Evolutionary conservation across 148 eudicot genomes (phyloP), one percentile per base, ranked within the genome.

Genomic region (Mesembryanthemum crystallinum): DNA sequence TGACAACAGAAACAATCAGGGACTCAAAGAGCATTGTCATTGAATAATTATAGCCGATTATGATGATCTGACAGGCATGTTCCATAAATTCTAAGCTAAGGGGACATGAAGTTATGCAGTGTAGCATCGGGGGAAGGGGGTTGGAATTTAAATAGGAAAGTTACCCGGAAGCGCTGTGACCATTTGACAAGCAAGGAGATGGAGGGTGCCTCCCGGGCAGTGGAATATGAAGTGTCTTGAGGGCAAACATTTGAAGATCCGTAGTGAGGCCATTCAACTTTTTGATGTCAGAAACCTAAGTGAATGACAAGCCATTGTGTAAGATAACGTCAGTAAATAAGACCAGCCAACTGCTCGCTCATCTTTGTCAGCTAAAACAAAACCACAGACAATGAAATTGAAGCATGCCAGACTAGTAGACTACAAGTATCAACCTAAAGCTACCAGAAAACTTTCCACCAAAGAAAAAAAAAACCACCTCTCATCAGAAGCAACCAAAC

Each of bases 161-260:
- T 28, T 89, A 93, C 98, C 92, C 80, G 68, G 82, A 77, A 73
- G 66, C 71, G 57, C 73, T 83, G 74, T 80, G 78, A 51, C 89
- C 97, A 82, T 87, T 88, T 63, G 91, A 81, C 82, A 92, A 37
- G 76, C 74, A 82, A 70, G 91, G 87, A 65, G 99, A 92, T 57
- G 97, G 97, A 51, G 98, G 97, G 63, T 95, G 99, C 80, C 91
- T 89, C 76, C 99, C 99, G 13, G 97, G 96, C 67, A 85, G 84
- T 52, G 99, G 99, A 73, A 95, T 95, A 37, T 86, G 84, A 69
- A 95, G 92, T 7, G 91, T 85, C 88, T 95, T 92, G 43, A 85
- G 90, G 78, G 92, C 96, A 88, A 90, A 95, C 98, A 95, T 95
- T 86, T 95, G 99, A 61, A 87, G 94, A 85, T 95, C 99, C 5